phyloP scores from a whole-genome alignment of 2,329 filamentous ascomycete genomes.

The Botryotinia narcissicola region DNA sequence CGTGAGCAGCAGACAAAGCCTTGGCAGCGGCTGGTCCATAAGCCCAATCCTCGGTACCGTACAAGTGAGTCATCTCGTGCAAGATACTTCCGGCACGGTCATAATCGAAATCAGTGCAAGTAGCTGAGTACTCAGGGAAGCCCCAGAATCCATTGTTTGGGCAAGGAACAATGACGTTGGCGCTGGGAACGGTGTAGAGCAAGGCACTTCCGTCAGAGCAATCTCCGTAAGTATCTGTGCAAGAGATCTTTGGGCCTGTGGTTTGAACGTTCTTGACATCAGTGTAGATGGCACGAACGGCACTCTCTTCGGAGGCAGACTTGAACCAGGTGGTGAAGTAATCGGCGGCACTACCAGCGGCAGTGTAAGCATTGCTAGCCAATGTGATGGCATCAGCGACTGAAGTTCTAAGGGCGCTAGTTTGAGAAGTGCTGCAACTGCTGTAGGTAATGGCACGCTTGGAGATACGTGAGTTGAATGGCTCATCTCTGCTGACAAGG shows the following conservation, averaged over 20 bases:
- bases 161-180: slow-evolving; percentile 30
- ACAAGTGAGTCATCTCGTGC: slow-evolving; percentile 32
- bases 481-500: slow-evolving; percentile 22
- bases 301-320: slow-evolving; percentile 24
- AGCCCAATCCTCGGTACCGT: slow-evolving; percentile 31
- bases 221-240: slow-evolving; percentile 28
- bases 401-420: slow-evolving; percentile 25
- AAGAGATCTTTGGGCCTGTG: slow-evolving; percentile 28
- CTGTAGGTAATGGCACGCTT: slow-evolving; percentile 30
- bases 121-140: slow-evolving; percentile 26
- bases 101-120: slow-evolving; percentile 30
- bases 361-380: slow-evolving; percentile 29
- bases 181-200: slow-evolving; percentile 30
- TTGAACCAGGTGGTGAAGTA: slow-evolving; percentile 33
- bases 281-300: slow-evolving; percentile 30
- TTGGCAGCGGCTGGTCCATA: slow-evolving; percentile 30
- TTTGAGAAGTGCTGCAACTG: slow-evolving; percentile 26
- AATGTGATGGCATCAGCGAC: slow-evolving; percentile 29
- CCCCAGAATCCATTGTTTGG: slow-evolving; percentile 31
- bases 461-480: slow-evolving; percentile 26
- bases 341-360: slow-evolving; percentile 25
- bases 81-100: slow-evolving; percentile 29
- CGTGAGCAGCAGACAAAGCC: slow-evolving; percentile 26
- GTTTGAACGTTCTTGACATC: slow-evolving; percentile 30
- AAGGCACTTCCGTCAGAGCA: slow-evolving; percentile 29